Percentiles rank a stretch among this genome's conserved stretches.
Evolutionary conservation across 2,329 filamentous ascomycete genomes (phyloP).

Genomic region (Botrytis fragariae): DNA sequence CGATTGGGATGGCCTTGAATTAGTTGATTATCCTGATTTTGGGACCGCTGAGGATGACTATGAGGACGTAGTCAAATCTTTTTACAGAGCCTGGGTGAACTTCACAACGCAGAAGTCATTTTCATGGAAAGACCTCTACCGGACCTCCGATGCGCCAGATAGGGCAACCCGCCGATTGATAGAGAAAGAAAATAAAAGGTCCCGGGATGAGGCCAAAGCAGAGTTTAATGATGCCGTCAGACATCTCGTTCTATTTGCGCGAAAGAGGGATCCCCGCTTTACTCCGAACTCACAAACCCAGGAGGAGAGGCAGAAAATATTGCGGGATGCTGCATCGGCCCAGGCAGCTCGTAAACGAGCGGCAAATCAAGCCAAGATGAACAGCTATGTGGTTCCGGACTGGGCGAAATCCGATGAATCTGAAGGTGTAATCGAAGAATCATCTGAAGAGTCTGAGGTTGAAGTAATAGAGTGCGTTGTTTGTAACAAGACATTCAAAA

Average conservation of each 20-base stretch:
- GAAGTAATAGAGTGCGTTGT: slow-evolving; percentile 71
- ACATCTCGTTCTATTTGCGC: slow-evolving; percentile 81
- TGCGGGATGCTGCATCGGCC: slow-evolving; percentile 75
- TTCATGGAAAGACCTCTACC: slow-evolving; percentile 84
- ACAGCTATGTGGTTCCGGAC: slow-evolving; percentile 63
- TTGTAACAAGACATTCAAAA: slow-evolving; percentile 81
- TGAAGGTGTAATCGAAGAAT: slow-evolving; percentile 54
- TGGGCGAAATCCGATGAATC: slow-evolving; percentile 66
- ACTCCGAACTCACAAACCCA: slow-evolving; percentile 74
- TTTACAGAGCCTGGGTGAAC: slow-evolving; percentile 76
- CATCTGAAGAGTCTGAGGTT: slow-evolving; percentile 51
- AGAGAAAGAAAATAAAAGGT: slow-evolving; percentile 91
- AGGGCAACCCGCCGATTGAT: slow-evolving; percentile 77
- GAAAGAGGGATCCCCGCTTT: slow-evolving; percentile 87
- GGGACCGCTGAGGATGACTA: slow-evolving; percentile 73
- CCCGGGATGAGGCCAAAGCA: slow-evolving; percentile 75
- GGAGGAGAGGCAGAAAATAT: slow-evolving; percentile 72
- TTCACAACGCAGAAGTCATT: slow-evolving; percentile 87
- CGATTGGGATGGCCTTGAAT: slow-evolving; percentile 61
- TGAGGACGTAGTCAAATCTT: slow-evolving; percentile 72
- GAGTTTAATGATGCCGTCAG: slow-evolving; percentile 93
- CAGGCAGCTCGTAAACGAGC: slow-evolving; percentile 82
- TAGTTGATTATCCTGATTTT: slow-evolving; percentile 75
- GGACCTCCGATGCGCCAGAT: slow-evolving; percentile 82
- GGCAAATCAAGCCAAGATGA: slow-evolving; percentile 72